Evolutionary conservation across 176 grass and related monocot genomes (phyloP), one percentile per base, ranked within the genome.

Genomic region (Bromus sterilis): DNA sequence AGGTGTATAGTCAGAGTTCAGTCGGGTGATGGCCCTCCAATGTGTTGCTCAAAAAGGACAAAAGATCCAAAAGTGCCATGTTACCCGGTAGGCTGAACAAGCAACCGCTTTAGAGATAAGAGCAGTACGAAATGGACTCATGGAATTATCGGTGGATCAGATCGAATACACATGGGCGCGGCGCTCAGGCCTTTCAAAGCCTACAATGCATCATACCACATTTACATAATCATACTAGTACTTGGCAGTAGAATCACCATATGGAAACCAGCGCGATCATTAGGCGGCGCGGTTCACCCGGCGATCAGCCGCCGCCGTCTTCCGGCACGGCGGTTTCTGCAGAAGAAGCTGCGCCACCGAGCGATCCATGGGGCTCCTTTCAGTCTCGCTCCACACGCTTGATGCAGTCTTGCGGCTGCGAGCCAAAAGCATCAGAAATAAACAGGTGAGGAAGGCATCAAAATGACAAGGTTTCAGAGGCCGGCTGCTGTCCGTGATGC

Each of bases 281-380:
- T 6, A 42, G 2, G 66, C 36, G 56, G 16, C 39, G 7, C 23
- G 61, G 7, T 80, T 66, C 25, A 62, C n/a, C 28, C 34, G 77
- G 20, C 20, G 11, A 30, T 18, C 9, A 7, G 65, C 36, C 24
- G 66, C 31, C 42, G 65, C 36, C 24, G 66, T 40, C 42, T 39
- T 87, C 46, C 2, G 9, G 16, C 60, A 5, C 13, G 20, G 55
- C 9, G 59, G 68, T 75, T 85, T 91, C 40, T 76, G 71, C 24
- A 89, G 87, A 41, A 94, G 88, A 11, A 94, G 86, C 53, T 86
- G 65, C 18, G 80, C 83, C 20, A 91, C 84, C 1, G 86, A 84
- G 40, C 75, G 83, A 76, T 94, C 89, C 57, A 89, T 66, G 1
- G 86, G 73, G 66, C 84, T 78, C 32, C 80, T 68, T 70, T 78